Evolutionary conservation across 371 early-diverging fungal genomes (phyloP), one percentile per base, ranked within the genome.

Genomic region (Globomyces sp.): DNA sequence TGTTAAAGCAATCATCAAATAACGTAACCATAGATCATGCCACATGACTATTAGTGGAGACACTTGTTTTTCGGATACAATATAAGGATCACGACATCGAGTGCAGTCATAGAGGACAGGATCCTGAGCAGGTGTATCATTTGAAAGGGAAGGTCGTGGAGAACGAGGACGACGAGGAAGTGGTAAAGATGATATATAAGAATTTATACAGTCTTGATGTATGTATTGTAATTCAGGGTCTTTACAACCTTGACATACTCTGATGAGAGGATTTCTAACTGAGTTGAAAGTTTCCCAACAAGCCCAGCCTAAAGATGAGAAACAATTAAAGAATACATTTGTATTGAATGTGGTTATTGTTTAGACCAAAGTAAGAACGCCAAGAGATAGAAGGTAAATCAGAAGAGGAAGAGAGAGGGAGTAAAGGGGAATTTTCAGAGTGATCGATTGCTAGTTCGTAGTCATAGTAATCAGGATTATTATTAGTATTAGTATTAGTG

Each of bases 161-260:
- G 58, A 46, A 45, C 36, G 59, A 44, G 65, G 64, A 11, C 41
- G 53, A 1, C 49, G 67, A 11, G 67, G 72, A 10, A 57, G 46
- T 9, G 74, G 71, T n/a, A 75, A 65, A 36, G 68, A 57, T 13
- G 73, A 52, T 8, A 77, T 24, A 57, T 70, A 75, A 9, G 57
- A 49, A 57, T 80, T 68, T 36, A 80, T 67, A 67, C 80, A 80
- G 0, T 42, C 59, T 57, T 80, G 77, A 64, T 80, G 80, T 61
- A 80, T 75, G 50, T 63, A 80, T 51, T 77, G 80, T 48, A 80
- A 57, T 57, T 80, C 80, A 9, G 63, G 64, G 71, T 80, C 80
- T 49, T 67, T 71, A 63, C 80, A 80, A 36, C 80, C 80, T 3
- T 39, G 65, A 53, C 80, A 80, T n/a, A 72, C 80, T 13, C 77